A percentile compares a stretch with the other conserved stretches of the same genome.
Evolutionary conservation across 2,329 filamentous ascomycete species (phyloP).

Genomic region (Penicillium palitans): DNA sequence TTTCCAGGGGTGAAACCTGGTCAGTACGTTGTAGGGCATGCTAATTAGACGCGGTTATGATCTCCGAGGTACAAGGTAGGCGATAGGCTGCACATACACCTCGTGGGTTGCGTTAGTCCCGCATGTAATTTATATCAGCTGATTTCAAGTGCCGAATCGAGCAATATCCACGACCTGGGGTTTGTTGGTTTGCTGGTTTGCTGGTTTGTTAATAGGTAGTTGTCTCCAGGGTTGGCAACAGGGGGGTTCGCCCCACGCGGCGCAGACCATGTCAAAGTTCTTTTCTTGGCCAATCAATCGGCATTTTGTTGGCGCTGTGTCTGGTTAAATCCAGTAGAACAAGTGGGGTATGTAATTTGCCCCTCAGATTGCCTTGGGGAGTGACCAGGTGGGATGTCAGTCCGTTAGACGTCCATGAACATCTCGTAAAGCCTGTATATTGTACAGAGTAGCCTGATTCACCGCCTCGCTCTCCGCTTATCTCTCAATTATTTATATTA

Average conservation of each 20-base stretch:
- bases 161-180: not conserved
- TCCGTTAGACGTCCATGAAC: not conserved
- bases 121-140: slow-evolving; percentile 26
- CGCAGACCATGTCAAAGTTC: not conserved
- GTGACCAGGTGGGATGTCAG: not conserved
- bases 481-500: too few relatives aligned
- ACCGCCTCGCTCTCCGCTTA: too few relatives aligned
- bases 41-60: slow-evolving; percentile 12
- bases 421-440: too few relatives aligned
- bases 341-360: not conserved
- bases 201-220: not conserved
- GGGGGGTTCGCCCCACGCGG: not conserved
- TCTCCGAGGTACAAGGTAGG: not conserved
- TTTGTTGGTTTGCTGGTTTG: not conserved
- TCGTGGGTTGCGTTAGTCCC: slow-evolving; percentile 24
- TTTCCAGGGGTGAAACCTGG: not conserved
- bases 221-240: not conserved
- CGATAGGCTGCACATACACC: slow-evolving; percentile 13
- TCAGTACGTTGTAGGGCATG: not conserved
- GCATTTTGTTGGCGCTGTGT: not conserved
- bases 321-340: not conserved
- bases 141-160: slow-evolving; percentile 13
- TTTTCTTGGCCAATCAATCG: not conserved
- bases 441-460: too few relatives aligned
- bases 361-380: not conserved